Base-by-base conservation (phyloP, 768 basidiomycete species). In the Xerocomellus intermedius region DNA sequence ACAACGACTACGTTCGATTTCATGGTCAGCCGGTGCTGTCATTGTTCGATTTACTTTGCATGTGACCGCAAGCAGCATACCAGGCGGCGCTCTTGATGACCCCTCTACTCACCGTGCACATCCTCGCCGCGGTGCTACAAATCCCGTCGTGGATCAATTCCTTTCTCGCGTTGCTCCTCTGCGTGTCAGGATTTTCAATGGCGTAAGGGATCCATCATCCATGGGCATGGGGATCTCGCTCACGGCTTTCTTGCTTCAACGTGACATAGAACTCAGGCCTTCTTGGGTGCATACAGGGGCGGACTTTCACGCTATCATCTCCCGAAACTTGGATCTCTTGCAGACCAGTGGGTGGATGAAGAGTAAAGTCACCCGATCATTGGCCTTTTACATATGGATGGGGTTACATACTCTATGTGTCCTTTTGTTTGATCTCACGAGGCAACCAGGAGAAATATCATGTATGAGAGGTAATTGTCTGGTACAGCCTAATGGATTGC, bases 1-100 rank as follows among this genome's bases (percentile, higher is more conserved):
- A 82, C 56, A 87, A 87, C 62, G 85, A 90, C 69, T 86, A 82
- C 58, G 82, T 90, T 54, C 83, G 89, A 50, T 91, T 90, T 67
- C 88, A 89, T 66, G 86, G 88, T 87, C 49, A 63, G 80, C 65
- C 16, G 35, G 50, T 36, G 8, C n/a, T 26, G 41, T 49, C 42
- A 30, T 42, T 51, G 32, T 36, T 51, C 47, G 50, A 46, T 60
- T 45, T 49, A 4, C 30, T 38, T 50, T 51, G 49, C 43, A 50
- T 45, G n/a, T 57, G 47, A 50, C 51, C 36, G 19, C 44, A 32
- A 56, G 21, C 65, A 92, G 90, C 87, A 30, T 91, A 91, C 65
- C 89, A 91, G 71, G 88, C 88, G 12, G 88, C 86, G 5, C 75
- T 92, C 13, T 69, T 89, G 41, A 82, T 83, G 5, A 82, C 82